phyloP scores from a whole-genome alignment of 2,329 filamentous ascomycete genomes.

The Aspergillus transmontanensis region DNA sequence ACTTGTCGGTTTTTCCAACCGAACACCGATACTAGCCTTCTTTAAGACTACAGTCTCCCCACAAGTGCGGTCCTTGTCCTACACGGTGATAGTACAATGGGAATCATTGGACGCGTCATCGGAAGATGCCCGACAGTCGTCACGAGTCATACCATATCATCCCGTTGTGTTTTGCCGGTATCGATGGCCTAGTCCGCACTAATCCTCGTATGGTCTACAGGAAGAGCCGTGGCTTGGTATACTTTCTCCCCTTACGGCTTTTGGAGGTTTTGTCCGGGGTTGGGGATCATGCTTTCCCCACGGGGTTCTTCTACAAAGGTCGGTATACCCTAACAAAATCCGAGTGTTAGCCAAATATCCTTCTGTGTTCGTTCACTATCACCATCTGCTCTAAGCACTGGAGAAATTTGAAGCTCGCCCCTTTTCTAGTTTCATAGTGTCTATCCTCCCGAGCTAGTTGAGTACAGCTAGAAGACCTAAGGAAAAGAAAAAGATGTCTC shows the following conservation, averaged over 20 bases:
- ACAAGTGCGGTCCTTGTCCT: not conserved
- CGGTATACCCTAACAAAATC: not conserved
- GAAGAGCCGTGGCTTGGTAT: not conserved
- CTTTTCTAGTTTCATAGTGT: not conserved
- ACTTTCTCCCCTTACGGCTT: conserved; percentile 14
- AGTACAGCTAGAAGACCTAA: not conserved
- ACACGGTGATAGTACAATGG: not conserved
- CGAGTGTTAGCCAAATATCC: not conserved
- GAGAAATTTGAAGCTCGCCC: not conserved
- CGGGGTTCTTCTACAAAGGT: conserved; percentile 16
- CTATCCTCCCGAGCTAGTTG: not conserved
- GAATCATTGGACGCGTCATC: conserved; percentile 21
- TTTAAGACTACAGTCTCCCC: conserved; percentile 8
- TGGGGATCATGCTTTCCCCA: conserved; percentile 28
- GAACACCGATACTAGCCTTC: conserved; percentile 25
- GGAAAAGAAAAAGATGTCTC: conserved; percentile 22
- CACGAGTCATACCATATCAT: not conserved
- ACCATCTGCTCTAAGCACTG: not conserved
- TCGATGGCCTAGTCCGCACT: not conserved
- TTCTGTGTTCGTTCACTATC: not conserved
- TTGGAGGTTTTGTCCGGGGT: conserved; percentile 18
- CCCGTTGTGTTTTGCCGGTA: not conserved
- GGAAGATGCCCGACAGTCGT: conserved; percentile 22
- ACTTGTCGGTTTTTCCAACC: conserved; percentile 18
- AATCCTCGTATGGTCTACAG: not conserved